Conservation (phyloP, 2,329 filamentous ascomycete species). For the Aureobasidium sp. region DNA sequence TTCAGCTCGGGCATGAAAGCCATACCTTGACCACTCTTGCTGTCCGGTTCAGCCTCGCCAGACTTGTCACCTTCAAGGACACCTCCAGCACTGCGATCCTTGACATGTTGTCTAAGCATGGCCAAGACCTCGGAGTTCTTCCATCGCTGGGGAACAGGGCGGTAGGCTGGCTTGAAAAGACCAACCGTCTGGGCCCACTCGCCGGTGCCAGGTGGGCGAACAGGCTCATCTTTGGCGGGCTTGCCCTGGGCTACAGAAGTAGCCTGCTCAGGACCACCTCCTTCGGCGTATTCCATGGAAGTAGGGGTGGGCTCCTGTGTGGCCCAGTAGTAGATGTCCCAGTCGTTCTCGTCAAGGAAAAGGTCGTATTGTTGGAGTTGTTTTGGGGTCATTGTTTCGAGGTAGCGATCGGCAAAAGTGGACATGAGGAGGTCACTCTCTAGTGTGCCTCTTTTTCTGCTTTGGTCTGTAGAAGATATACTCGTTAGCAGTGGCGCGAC, state of each 20-base stretch:
- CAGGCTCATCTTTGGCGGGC: slow-evolving; percentile 28
- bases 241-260: slow-evolving; percentile 38
- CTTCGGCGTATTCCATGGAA: slow-evolving; percentile 49
- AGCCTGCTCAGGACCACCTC: slow-evolving; percentile 37
- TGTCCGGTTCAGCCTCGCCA: slow-evolving; percentile 26
- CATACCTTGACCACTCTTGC: slow-evolving; percentile 34
- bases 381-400: slow-evolving; percentile 58
- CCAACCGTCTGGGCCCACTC: slow-evolving; percentile 98
- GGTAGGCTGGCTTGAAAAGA: slow-evolving; percentile 86
- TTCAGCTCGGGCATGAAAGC: slow-evolving; percentile 45
- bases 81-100: slow-evolving; percentile 33
- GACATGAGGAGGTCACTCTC: slow-evolving; percentile 94
- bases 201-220: slow-evolving; percentile 49
- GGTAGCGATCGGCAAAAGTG: slow-evolving; percentile 79
- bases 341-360: slow-evolving; percentile 81
- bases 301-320: slow-evolving; percentile 67
- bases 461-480: slow-evolving; percentile 61
- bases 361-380: slow-evolving; percentile 33
- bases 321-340: slow-evolving; percentile 99
- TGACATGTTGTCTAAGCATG: slow-evolving; percentile 57
- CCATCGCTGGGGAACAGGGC: slow-evolving; percentile 83
- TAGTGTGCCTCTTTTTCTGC: slow-evolving; percentile 88
- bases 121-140: slow-evolving; percentile 69
- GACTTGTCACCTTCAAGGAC: slow-evolving; percentile 18
- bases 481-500: slow-evolving; percentile 19